Evolutionary conservation across 306 rosid genomes (phyloP).

Genomic region (Pyrus betulifolia): DNA sequence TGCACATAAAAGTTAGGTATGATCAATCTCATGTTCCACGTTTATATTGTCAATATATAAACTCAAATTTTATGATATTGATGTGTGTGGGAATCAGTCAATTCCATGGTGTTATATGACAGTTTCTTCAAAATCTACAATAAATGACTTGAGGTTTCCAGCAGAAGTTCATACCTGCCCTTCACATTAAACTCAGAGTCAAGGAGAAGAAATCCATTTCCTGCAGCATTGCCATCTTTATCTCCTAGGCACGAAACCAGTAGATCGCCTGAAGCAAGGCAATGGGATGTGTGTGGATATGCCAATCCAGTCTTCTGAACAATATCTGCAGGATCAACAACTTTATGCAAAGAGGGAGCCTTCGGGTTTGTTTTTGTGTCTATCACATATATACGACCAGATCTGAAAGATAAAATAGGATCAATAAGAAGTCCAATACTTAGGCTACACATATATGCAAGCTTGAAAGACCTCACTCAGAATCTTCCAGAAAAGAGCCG

Average conservation of each 20-base stretch:
- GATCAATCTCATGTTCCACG: not conserved
- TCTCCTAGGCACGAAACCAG: conserved; percentile 90
- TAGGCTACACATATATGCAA: not conserved
- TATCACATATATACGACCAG: conserved; percentile 73
- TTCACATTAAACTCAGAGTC: conserved; percentile 89
- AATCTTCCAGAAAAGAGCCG: not conserved
- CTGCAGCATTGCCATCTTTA: conserved; percentile 78
- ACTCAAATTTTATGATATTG: not conserved
- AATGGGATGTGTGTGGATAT: conserved; percentile 92
- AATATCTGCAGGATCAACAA: conserved; percentile 62
- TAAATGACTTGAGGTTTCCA: not conserved
- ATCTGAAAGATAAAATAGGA: conserved; percentile 37
- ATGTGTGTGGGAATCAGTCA: not conserved
- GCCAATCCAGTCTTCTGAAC: conserved; percentile 75
- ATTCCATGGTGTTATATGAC: not conserved
- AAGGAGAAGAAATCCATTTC: conserved; percentile 91
- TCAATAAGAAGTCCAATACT: not conserved
- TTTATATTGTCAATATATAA: not conserved
- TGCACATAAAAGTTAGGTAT: not conserved
- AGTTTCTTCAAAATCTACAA: not conserved
- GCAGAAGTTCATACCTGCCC: conserved; percentile 58
- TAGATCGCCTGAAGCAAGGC: conserved; percentile 93
- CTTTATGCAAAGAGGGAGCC: conserved; percentile 81
- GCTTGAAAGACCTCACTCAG: not conserved
- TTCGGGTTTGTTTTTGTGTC: conserved; percentile 76